Conservation (phyloP, 805 yeast species). For the Nematodospora valgi region DNA sequence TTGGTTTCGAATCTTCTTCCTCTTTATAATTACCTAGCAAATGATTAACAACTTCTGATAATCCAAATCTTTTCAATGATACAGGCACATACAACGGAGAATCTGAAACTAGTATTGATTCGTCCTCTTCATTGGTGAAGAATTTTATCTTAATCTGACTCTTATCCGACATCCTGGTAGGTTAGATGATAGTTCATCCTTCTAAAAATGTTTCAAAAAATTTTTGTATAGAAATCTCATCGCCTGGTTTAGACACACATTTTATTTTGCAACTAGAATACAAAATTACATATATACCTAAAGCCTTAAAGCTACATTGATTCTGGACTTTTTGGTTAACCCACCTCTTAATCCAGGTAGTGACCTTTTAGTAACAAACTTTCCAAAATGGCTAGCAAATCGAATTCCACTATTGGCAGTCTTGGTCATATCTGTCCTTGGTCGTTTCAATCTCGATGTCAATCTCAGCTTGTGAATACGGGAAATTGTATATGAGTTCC, state of each 20-base stretch:
- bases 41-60: slow-evolving; percentile 94
- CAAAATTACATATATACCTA: background rate
- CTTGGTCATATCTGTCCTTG: slow-evolving; percentile 11
- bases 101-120: slow-evolving; percentile 63
- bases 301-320: slow-evolving; percentile 2
- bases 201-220: too few species aligned
- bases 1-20: slow-evolving; percentile 48
- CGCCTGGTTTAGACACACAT: background rate
- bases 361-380: slow-evolving; percentile 18
- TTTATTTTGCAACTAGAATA: background rate
- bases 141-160: slow-evolving; percentile 79
- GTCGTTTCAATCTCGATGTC: slow-evolving; percentile 15
- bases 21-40: slow-evolving; percentile 47
- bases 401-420: slow-evolving; percentile 18
- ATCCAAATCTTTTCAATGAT: slow-evolving; percentile 80
- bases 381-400: slow-evolving; percentile 20
- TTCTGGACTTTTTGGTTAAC: slow-evolving; percentile 3
- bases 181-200: too few species aligned
- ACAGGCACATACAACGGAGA: slow-evolving; percentile 88
- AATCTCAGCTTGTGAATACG: slow-evolving; percentile 24
- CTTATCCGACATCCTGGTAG: slow-evolving; percentile 24
- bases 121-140: slow-evolving; percentile 82
- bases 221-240: slow-evolving; percentile 2
- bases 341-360: slow-evolving; percentile 1
- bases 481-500: slow-evolving; percentile 18